Base-by-base conservation (phyloP, 805 yeast genomes). In the Lipomyces japonicus region DNA sequence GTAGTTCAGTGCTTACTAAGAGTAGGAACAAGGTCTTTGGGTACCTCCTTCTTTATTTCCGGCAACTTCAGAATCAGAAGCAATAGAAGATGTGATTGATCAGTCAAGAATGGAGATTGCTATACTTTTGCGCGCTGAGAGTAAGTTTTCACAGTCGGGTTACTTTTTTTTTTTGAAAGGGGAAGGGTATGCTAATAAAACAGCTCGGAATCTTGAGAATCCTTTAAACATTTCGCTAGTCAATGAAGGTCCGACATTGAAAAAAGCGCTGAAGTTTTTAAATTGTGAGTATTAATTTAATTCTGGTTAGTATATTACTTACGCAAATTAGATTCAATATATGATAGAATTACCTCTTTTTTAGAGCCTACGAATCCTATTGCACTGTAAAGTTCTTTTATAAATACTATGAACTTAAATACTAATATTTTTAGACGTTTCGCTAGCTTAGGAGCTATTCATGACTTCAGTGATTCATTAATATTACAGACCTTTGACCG, bases 401-500 rank as follows among this genome's bases (percentile, higher is more conserved):
- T n/a, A n/a, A n/a, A n/a, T n/a, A n/a, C n/a, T n/a, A 25, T 2
- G 7, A 26, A 34, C 18, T 32, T 16, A 7, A 22, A 24, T 32
- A n/a, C 38, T 42, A 12, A 23, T 32, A 4, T 25, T 16, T 42
- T 21, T 44, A 63, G 62, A 14, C 64, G 68, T 49, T 75, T 72
- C 54, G 74, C 78, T 6, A 65, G 71, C 23, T 62, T 82, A 3
- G 79, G 82, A 1, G 71, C 74, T 0, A 70, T 72, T 12, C 74
- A 75, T 18, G 72, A 72, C 54, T 81, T 79, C 61, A 59, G 71
- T 23, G 84, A 80, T 53, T 69, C 72, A 16, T 64, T 71, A 28
- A 68, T 84, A 10, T 70, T 73, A 12, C 67, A 68, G 18, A 71
- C 78, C 35, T 84, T 76, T 61, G 71, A 75, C 19, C 61, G 64